phyloP scores from a whole-genome alignment of 2,329 filamentous ascomycete species.

The Talaromyces sp. region DNA sequence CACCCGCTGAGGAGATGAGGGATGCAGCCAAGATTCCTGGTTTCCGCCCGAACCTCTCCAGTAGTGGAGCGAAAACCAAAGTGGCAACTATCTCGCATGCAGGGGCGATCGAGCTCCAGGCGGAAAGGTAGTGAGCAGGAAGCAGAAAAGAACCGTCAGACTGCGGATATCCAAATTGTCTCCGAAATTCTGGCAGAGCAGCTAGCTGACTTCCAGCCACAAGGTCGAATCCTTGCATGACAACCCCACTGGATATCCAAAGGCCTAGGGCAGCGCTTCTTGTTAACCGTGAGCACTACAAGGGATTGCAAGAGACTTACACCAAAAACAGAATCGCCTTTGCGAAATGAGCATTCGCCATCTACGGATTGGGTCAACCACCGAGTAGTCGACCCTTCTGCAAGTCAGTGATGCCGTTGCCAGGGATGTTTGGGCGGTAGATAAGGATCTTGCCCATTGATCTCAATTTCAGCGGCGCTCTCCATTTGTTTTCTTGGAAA shows the following conservation, averaged over 20 bases:
- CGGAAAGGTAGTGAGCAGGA: conserved; percentile 30
- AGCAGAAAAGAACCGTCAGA: conserved; percentile 28
- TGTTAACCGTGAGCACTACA: not conserved
- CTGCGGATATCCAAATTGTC: conserved; percentile 28
- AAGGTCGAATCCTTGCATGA: conserved; percentile 34
- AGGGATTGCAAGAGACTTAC: not conserved
- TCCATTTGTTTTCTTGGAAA: too few species aligned
- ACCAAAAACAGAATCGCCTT: not conserved
- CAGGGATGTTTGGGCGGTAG: not conserved
- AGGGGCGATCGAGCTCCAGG: conserved; percentile 31
- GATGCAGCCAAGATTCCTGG: conserved; percentile 27
- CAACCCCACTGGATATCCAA: conserved; percentile 28
- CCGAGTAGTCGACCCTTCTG: not conserved
- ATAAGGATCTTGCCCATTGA: not conserved
- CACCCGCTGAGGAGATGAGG: conserved; percentile 27
- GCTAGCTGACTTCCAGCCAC: conserved; percentile 33
- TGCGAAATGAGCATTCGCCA: not conserved
- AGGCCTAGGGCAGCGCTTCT: conserved; percentile 21
- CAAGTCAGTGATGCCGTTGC: not conserved
- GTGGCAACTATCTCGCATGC: conserved; percentile 10
- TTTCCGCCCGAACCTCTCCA: conserved; percentile 35
- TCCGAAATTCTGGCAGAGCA: conserved; percentile 28
- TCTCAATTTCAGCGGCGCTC: not conserved
- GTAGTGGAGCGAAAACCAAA: conserved; percentile 27
- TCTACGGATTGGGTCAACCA: not conserved